These are phyloP conservation scores for Melaleuca alternifolia DNA, from an alignment of 345 rosid species.

Conservation along the genomic window DNA sequence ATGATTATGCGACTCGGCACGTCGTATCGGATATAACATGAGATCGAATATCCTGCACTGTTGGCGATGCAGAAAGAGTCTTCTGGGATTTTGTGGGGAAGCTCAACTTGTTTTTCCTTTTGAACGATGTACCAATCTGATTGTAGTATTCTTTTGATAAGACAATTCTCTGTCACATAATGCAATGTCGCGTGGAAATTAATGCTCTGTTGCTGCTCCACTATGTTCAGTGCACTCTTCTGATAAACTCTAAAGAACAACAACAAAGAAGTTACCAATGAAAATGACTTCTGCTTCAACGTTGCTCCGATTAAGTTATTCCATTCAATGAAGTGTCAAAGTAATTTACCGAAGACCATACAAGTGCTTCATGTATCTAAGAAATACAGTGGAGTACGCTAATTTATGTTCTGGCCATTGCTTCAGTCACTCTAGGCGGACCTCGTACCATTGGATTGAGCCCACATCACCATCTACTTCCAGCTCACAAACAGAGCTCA, in stretches of 20 bases:
- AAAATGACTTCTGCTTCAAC: neutral
- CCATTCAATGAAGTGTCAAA: neutral
- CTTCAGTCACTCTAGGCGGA: conserved; percentile 47
- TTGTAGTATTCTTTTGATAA: neutral
- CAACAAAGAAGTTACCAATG: neutral
- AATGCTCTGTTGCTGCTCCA: neutral
- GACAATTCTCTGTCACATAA: neutral
- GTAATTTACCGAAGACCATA: neutral
- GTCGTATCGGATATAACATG: neutral
- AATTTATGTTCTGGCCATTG: conserved; percentile 2
- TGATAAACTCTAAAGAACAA: neutral
- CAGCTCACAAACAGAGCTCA: conserved; percentile 68
- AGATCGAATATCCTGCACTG: neutral
- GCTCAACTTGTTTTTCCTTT: neutral
- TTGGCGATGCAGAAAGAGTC: neutral
- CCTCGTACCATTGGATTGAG: conserved; percentile 79
- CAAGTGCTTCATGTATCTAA: neutral
- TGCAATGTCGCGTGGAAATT: neutral
- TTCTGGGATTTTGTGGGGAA: neutral
- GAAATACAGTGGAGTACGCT: neutral
- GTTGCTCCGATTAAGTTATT: neutral
- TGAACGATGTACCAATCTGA: neutral
- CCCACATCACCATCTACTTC: conserved; percentile 75
- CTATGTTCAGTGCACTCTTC: neutral
- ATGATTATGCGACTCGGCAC: neutral